Percentiles rank a stretch among this genome's conserved stretches.
Evolutionary conservation across 169 alveolate genomes (phyloP).

Genomic region (Cystoisospora suis): DNA sequence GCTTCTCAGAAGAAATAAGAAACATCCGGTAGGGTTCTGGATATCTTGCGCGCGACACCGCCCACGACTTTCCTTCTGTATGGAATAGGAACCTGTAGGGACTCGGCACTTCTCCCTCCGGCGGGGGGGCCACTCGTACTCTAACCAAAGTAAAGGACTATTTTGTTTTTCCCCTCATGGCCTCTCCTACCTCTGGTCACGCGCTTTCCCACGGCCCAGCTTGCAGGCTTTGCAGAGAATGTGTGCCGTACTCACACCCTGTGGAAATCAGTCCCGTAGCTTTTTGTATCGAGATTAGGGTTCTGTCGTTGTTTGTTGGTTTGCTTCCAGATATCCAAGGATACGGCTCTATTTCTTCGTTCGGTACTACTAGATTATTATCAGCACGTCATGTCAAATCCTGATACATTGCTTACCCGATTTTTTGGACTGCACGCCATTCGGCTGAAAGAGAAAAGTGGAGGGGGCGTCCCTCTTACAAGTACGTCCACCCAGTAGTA

Average conservation of each 20-base stretch:
- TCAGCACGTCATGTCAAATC: conserved; percentile 72
- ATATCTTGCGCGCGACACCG: too few relatives aligned
- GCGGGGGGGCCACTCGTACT: too few relatives aligned
- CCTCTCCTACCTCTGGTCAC: too few relatives aligned
- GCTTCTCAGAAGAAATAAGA: too few relatives aligned
- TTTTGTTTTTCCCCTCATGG: too few relatives aligned
- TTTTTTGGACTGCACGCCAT: conserved; percentile 92
- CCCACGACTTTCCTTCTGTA: too few relatives aligned
- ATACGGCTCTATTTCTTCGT: conserved; percentile 73
- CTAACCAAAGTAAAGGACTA: too few relatives aligned
- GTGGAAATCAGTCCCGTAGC: background rate
- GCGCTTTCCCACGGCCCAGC: background rate
- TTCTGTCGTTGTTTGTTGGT: background rate
- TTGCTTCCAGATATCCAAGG: conserved; percentile 62
- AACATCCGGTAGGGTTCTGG: too few relatives aligned
- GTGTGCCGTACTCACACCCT: background rate
- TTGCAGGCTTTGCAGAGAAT: background rate
- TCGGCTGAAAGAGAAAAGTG: conserved; percentile 74
- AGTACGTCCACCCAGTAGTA: background rate
- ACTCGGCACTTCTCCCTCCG: too few relatives aligned
- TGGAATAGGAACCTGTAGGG: too few relatives aligned
- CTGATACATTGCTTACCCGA: conserved; percentile 77
- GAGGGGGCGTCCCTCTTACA: background rate
- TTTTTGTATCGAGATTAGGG: background rate
- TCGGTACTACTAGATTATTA: conserved; percentile 70